Percentiles rank a stretch among this genome's conserved stretches.
Evolutionary conservation across 805 yeast species (phyloP).

Genomic region (Pichia rugopelliculosa): DNA sequence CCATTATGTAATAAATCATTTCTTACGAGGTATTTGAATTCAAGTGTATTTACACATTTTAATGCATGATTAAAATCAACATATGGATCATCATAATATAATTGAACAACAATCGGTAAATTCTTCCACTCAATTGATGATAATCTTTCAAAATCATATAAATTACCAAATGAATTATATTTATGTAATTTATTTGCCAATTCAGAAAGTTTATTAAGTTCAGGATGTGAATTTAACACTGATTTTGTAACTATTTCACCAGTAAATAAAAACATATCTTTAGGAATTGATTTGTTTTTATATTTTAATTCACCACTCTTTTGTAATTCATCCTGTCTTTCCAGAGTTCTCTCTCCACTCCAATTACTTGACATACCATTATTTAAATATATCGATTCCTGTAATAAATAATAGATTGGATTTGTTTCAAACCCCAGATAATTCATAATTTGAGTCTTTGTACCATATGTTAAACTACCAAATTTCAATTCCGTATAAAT

Average conservation of each 20-base stretch:
- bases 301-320: neutral
- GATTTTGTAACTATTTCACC: slow-evolving; percentile 13
- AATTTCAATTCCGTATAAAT: slow-evolving; percentile 30
- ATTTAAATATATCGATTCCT: slow-evolving; percentile 52
- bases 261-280: slow-evolving; percentile 16
- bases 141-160: neutral
- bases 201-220: neutral
- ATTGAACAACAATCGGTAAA: neutral
- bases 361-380: slow-evolving; percentile 32
- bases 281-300: neutral
- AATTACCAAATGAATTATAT: neutral
- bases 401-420: slow-evolving; percentile 46
- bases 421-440: slow-evolving; percentile 44
- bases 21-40: neutral
- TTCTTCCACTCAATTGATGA: neutral
- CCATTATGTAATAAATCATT: neutral
- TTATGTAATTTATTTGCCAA: slow-evolving; percentile 22
- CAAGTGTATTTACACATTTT: neutral
- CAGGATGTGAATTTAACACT: neutral
- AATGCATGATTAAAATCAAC: neutral
- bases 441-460: slow-evolving; percentile 30
- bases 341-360: slow-evolving; percentile 38
- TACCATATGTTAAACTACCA: slow-evolving; percentile 34
- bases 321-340: neutral
- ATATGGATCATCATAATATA: neutral